A percentile compares a stretch with the other conserved stretches of the same genome.
These are phyloP conservation scores for Cladosporium velox DNA, from an alignment of 2,329 filamentous ascomycete genomes.

Conservation along the genomic window DNA sequence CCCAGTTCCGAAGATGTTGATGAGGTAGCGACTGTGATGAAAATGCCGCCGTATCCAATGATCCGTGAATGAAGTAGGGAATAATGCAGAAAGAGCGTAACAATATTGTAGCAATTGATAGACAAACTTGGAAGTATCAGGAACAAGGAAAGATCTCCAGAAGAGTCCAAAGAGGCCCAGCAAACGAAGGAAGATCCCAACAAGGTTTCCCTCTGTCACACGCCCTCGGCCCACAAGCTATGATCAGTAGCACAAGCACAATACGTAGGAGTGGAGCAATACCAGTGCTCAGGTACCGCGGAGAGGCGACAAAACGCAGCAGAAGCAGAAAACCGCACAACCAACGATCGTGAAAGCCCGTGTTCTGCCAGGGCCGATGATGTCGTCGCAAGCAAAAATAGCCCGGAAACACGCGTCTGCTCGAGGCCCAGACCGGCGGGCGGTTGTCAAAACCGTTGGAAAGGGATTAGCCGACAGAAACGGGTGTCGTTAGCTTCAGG, in stretches of 20 bases:
- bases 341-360: neutral
- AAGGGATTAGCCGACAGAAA: slow-evolving; percentile 11
- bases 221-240: slow-evolving; percentile 12
- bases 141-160: slow-evolving; percentile 14
- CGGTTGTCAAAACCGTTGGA: slow-evolving; percentile 19
- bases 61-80: neutral
- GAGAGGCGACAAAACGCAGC: neutral
- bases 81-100: neutral
- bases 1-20: neutral
- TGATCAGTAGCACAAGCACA: slow-evolving; percentile 1
- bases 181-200: slow-evolving; percentile 13
- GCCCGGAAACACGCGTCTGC: slow-evolving; percentile 19
- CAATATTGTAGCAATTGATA: neutral
- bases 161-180: slow-evolving; percentile 3
- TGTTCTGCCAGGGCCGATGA: slow-evolving; percentile 13
- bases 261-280: neutral
- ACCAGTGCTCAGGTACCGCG: slow-evolving; percentile 14
- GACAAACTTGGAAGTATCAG: slow-evolving; percentile 3
- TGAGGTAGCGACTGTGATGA: slow-evolving; percentile 13
- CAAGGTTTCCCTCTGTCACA: slow-evolving; percentile 4
- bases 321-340: slow-evolving; percentile 3
- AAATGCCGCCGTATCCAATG: neutral
- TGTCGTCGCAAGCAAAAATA: slow-evolving; percentile 20
- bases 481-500: slow-evolving; percentile 13
- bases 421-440: slow-evolving; percentile 20